phyloP scores from a whole-genome alignment of 768 basidiomycete genomes.

The Termitomyces sp. region DNA sequence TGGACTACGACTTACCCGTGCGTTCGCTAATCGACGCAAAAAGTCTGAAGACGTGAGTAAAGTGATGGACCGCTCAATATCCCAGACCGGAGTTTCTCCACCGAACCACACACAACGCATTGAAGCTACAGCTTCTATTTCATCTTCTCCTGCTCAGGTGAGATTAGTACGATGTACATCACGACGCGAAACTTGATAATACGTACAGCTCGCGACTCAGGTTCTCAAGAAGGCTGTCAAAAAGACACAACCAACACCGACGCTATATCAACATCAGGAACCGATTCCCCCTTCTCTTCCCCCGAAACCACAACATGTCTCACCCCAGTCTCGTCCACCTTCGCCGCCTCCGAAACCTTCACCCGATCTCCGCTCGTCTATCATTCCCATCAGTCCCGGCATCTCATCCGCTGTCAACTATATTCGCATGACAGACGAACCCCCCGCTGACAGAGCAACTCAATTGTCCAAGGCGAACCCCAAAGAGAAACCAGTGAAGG shows the following conservation, averaged over 20 bases:
- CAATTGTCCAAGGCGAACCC: neutral
- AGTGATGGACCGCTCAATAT: slow-evolving; percentile 12
- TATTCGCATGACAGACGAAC: slow-evolving; percentile 34
- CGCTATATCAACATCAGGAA: neutral
- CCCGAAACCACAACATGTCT: slow-evolving; percentile 11
- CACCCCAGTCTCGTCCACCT: neutral
- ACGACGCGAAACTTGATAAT: slow-evolving; percentile 23
- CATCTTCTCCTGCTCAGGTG: slow-evolving; percentile 20
- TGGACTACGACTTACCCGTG: slow-evolving; percentile 51
- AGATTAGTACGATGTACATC: neutral
- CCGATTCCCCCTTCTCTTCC: slow-evolving; percentile 11
- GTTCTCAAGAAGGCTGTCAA: slow-evolving; percentile 25
- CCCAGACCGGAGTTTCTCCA: neutral
- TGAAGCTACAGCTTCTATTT: slow-evolving; percentile 20
- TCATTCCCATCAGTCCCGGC: slow-evolving; percentile 51
- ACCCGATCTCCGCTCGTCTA: slow-evolving; percentile 38
- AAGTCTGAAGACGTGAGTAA: slow-evolving; percentile 42
- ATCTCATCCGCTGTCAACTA: slow-evolving; percentile 54
- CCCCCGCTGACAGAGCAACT: neutral
- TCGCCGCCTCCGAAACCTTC: slow-evolving; percentile 6
- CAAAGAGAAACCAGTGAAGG: slow-evolving; percentile 9
- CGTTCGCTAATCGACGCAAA: slow-evolving; percentile 50
- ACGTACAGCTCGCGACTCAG: slow-evolving; percentile 40
- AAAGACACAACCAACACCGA: neutral
- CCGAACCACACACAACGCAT: slow-evolving; percentile 6